phyloP scores from a whole-genome alignment of 306 rosid species.

The Citrullus colocynthis region DNA sequence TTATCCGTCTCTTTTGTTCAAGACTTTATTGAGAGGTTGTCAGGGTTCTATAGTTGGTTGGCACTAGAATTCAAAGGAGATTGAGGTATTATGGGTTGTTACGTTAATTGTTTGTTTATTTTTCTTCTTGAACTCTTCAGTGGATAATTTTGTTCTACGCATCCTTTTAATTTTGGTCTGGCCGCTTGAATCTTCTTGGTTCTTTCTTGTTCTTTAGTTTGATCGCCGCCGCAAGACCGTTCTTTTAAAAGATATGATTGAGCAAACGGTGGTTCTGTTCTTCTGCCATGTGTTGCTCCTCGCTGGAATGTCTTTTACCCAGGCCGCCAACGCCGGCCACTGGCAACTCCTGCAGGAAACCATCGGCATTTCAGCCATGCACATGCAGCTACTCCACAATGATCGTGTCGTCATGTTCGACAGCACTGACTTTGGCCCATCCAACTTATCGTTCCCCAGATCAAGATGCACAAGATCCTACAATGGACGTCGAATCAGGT shows the following conservation, averaged over 20 bases:
- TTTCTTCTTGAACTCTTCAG: not conserved
- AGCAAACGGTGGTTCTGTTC: not conserved
- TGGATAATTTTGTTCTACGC: not conserved
- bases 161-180: not conserved
- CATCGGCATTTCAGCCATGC: conserved; percentile 83
- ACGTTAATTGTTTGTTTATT: not conserved
- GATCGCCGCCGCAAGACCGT: not conserved
- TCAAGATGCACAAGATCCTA: conserved; percentile 35
- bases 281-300: not conserved
- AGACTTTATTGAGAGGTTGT: not conserved
- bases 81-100: not conserved
- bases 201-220: not conserved
- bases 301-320: not conserved
- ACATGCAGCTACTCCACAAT: conserved; percentile 69
- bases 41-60: not conserved
- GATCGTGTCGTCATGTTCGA: conserved; percentile 60
- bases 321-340: conserved; percentile 16
- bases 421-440: conserved; percentile 64
- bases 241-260: not conserved
- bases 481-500: conserved; percentile 20
- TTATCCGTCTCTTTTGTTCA: no score
- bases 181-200: not conserved
- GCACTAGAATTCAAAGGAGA: not conserved
- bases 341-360: conserved; percentile 41
- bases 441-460: conserved; percentile 42